Evolutionary conservation across 177 flowering plant genomes (phyloP).

Genomic region (Vitis hybrid): DNA sequence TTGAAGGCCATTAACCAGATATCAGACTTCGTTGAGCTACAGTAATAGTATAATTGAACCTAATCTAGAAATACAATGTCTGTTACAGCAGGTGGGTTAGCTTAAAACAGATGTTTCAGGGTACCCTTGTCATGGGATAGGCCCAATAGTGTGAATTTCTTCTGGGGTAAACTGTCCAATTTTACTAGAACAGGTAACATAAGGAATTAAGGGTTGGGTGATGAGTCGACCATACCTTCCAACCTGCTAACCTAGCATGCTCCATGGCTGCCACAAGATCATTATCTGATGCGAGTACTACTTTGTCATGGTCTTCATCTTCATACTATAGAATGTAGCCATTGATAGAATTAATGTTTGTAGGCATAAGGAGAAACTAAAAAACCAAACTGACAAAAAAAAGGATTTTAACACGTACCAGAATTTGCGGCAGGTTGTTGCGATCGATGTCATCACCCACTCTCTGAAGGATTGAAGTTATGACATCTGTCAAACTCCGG

Average conservation of each 20-base stretch:
- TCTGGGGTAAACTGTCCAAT: too few relatives aligned
- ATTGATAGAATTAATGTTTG: constrained; percentile 4
- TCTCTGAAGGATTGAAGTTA: constrained; percentile 85
- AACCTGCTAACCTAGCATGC: constrained; percentile 83
- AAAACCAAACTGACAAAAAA: neutral
- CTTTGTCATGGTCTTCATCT: constrained; percentile 95
- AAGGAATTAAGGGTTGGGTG: neutral
- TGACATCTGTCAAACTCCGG: constrained; percentile 68
- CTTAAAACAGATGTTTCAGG: too few relatives aligned
- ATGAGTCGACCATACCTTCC: constrained; percentile 64
- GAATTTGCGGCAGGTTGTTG: constrained; percentile 74
- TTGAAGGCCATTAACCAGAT: constrained; percentile 1
- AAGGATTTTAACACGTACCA: constrained; percentile 39
- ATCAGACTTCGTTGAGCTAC: constrained; percentile 6
- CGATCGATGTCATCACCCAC: constrained; percentile 84
- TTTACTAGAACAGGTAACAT: neutral
- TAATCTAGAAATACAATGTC: too few relatives aligned
- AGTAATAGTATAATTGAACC: too few relatives aligned
- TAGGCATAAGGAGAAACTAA: neutral
- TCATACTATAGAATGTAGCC: constrained; percentile 62
- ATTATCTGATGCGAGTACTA: constrained; percentile 78
- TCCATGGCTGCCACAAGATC: constrained; percentile 93
- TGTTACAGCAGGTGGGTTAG: too few relatives aligned
- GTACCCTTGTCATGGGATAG: too few relatives aligned
- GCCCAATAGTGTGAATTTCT: too few relatives aligned